Conservation (phyloP, 129 eudicot species). For the Arctium lappa region DNA sequence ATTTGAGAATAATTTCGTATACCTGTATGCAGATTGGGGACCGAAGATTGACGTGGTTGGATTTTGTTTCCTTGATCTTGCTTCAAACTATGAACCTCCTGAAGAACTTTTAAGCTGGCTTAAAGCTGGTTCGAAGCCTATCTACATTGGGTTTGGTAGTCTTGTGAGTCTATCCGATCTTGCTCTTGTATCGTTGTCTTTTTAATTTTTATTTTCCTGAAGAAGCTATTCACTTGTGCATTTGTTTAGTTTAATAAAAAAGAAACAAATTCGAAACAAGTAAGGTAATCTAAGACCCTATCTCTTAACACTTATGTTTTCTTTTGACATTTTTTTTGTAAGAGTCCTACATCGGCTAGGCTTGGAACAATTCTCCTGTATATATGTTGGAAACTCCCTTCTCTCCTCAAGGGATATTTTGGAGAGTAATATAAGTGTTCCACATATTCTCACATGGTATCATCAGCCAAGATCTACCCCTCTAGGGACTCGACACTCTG, state of each 20-base stretch:
- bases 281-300: background rate
- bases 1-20: constrained; percentile 6
- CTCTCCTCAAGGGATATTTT: too few species aligned
- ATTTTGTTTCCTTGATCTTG: constrained; percentile 98
- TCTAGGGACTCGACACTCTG: too few species aligned
- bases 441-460: background rate
- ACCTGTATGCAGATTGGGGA: constrained; percentile 85
- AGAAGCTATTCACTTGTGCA: background rate
- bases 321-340: too few species aligned
- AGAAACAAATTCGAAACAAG: background rate
- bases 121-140: constrained; percentile 90
- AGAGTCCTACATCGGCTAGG: too few species aligned
- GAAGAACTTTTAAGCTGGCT: constrained; percentile 83
- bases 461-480: too few species aligned
- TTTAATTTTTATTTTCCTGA: constrained; percentile 15
- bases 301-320: too few species aligned
- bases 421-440: too few species aligned
- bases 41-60: constrained; percentile 95
- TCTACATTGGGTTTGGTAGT: constrained; percentile 96
- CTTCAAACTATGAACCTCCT: constrained; percentile 87
- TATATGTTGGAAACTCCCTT: too few species aligned
- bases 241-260: background rate
- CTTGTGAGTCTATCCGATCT: constrained; percentile 60
- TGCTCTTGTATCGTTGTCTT: constrained; percentile 5
- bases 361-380: too few species aligned